Conservation (phyloP, 345 rosid genomes). For the Sisymbrium irio region DNA sequence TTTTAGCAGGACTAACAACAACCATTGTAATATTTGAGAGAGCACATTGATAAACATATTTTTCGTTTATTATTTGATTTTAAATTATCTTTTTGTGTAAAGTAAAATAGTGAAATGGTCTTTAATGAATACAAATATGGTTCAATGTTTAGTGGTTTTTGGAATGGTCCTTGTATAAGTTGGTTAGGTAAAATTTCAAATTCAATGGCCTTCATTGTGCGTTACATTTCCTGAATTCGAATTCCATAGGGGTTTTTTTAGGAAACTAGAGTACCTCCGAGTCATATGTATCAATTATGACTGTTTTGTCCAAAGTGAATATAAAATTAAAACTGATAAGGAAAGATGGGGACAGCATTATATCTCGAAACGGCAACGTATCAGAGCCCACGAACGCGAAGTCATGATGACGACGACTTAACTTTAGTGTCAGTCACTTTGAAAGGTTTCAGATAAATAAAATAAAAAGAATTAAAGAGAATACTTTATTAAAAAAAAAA, state of each 20-base stretch:
- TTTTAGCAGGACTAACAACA: too few relatives aligned
- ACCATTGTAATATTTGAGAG: too few relatives aligned
- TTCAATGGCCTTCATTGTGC: conserved; percentile 22
- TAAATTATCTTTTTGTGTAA: background rate
- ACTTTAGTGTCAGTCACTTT: conserved; percentile 11
- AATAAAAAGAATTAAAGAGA: background rate
- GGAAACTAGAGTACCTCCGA: background rate
- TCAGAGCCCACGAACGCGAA: conserved; percentile 22
- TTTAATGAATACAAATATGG: background rate
- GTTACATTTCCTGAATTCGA: conserved; percentile 1
- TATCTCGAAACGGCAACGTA: conserved; percentile 27
- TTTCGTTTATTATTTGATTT: too few relatives aligned
- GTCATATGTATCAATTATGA: conserved; percentile 8
- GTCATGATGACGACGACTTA: conserved; percentile 15
- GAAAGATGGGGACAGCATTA: conserved; percentile 21
- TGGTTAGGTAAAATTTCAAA: conserved; percentile 1
- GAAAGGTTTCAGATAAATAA: conserved; percentile 16
- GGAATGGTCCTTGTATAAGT: background rate
- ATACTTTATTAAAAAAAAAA: background rate
- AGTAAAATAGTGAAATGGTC: background rate
- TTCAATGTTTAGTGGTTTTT: background rate
- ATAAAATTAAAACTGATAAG: background rate
- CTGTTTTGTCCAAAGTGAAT: background rate
- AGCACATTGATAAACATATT: too few relatives aligned
- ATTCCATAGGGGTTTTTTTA: background rate